Percentiles rank a stretch among this genome's conserved stretches.
Evolutionary conservation across 352 stramenopile species (phyloP).

Genomic region (Hyphochytrium catenoides): DNA sequence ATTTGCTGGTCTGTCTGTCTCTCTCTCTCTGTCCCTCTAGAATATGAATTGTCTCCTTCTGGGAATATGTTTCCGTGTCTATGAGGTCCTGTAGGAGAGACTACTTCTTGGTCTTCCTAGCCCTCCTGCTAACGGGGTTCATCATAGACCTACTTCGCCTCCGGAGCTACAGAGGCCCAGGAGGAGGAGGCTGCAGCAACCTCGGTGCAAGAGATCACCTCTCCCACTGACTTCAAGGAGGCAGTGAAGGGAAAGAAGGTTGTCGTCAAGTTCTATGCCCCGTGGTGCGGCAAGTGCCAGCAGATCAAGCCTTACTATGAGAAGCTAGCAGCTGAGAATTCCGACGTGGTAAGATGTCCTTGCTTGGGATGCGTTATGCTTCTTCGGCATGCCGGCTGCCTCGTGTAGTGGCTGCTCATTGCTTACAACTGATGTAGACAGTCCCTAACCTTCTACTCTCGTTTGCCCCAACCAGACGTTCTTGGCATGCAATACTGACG

Average conservation of each 20-base stretch:
- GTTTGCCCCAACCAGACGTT: constrained; percentile 13
- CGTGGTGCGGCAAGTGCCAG: constrained; percentile 56
- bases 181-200: too few relatives aligned
- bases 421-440: neutral
- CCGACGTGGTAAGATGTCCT: constrained; percentile 17
- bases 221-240: constrained; percentile 54
- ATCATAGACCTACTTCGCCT: too few relatives aligned
- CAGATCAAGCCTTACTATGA: constrained; percentile 49
- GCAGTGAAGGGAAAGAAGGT: constrained; percentile 38
- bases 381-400: constrained; percentile 1
- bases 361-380: too few relatives aligned
- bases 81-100: too few relatives aligned
- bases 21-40: too few relatives aligned
- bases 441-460: constrained; percentile 2
- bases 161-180: too few relatives aligned
- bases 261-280: constrained; percentile 53
- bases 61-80: too few relatives aligned
- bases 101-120: too few relatives aligned
- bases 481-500: constrained; percentile 40
- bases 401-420: neutral
- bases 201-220: too few relatives aligned
- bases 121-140: too few relatives aligned
- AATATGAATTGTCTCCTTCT: too few relatives aligned
- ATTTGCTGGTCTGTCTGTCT: too few relatives aligned
- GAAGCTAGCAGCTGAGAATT: constrained; percentile 30